phyloP scores from a whole-genome alignment of 2,329 filamentous ascomycete species.

The Fusarium aywerte region DNA sequence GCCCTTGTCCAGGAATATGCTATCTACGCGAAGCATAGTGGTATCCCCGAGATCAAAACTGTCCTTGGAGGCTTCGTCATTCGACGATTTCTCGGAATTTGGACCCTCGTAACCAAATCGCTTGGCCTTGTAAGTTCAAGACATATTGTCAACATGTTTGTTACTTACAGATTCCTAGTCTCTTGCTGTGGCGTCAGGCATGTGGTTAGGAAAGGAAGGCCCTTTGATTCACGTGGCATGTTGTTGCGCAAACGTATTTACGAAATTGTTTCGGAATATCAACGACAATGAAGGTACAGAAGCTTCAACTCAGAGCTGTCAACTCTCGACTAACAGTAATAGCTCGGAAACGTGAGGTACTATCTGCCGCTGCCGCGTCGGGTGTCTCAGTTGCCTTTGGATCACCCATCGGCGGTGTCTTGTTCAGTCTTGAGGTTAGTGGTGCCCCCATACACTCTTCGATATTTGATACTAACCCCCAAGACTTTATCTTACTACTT shows the following conservation, averaged over 20 bases:
- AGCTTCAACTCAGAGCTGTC: not conserved
- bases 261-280: constrained; percentile 84
- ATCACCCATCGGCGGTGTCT: constrained; percentile 90
- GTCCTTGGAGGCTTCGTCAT: constrained; percentile 95
- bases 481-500: constrained; percentile 91
- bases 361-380: constrained; percentile 91
- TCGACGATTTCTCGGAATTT: constrained; percentile 82
- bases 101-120: constrained; percentile 91
- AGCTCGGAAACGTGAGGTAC: constrained; percentile 92
- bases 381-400: constrained; percentile 96
- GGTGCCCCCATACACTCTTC: no score
- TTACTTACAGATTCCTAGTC: constrained; percentile 65
- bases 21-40: constrained; percentile 89
- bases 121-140: constrained; percentile 75
- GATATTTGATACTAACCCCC: constrained; percentile 2
- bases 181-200: constrained; percentile 88
- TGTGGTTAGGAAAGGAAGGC: constrained; percentile 97
- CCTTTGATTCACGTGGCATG: constrained; percentile 96
- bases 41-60: constrained; percentile 98
- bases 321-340: not conserved
- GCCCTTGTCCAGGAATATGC: constrained; percentile 86
- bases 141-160: not conserved
- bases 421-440: constrained; percentile 88
- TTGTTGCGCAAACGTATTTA: constrained; percentile 93
- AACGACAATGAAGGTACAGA: constrained; percentile 82